Conservation (phyloP, 2,329 filamentous ascomycete species). For the Nothopassalora personata region DNA sequence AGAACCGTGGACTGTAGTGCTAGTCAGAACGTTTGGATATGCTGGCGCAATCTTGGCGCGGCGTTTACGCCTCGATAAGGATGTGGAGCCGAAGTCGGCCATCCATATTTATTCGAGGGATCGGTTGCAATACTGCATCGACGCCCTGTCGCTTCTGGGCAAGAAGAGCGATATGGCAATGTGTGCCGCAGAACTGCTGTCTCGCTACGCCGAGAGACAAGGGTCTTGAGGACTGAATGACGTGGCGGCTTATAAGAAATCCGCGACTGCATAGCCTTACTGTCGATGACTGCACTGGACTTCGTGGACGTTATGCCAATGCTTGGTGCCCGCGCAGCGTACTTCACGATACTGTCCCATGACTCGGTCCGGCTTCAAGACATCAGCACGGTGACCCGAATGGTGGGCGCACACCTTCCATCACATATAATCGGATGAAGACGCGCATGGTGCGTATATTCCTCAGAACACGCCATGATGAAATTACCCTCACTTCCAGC, state of each 20-base stretch:
- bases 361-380: too few species aligned
- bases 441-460: too few species aligned
- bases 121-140: constrained; percentile 10
- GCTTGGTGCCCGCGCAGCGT: too few species aligned
- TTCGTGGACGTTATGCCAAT: background rate
- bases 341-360: too few species aligned
- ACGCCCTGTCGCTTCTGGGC: constrained; percentile 9
- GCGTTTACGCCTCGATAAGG: background rate
- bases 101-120: constrained; percentile 1
- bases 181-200: constrained; percentile 10
- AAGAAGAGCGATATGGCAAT: constrained; percentile 16
- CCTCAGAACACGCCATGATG: too few species aligned
- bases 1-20: constrained; percentile 18
- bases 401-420: too few species aligned
- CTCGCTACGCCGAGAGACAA: background rate
- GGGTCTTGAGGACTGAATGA: background rate
- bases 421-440: too few species aligned
- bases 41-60: constrained; percentile 12
- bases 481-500: too few species aligned
- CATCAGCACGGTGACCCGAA: too few species aligned
- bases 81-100: background rate
- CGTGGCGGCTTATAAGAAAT: background rate
- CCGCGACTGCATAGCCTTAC: background rate
- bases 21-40: constrained; percentile 15
- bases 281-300: background rate